Percentiles rank a stretch among this genome's conserved stretches.
Evolutionary conservation across 2,329 filamentous ascomycete species (phyloP).

Genomic region (Hyphodiscus sp.): DNA sequence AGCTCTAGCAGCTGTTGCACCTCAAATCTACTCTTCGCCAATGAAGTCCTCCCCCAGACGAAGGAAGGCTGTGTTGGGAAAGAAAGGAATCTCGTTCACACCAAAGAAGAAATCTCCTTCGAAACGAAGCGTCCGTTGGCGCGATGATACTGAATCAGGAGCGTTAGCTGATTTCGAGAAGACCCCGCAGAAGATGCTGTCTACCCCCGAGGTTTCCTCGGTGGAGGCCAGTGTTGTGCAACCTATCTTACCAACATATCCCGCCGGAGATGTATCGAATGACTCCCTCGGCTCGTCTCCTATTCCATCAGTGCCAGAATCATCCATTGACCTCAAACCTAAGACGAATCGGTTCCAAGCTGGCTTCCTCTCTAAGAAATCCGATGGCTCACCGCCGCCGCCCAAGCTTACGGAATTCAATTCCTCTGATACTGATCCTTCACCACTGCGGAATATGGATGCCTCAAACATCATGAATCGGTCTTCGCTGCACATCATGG

Average conservation of each 20-base stretch:
- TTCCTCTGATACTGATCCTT: constrained; percentile 48
- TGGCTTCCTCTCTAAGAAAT: constrained; percentile 70
- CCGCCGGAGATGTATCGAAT: constrained; percentile 30
- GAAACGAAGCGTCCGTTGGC: constrained; percentile 83
- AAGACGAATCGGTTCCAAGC: constrained; percentile 79
- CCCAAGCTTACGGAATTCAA: constrained; percentile 53
- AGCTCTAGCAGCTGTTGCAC: constrained; percentile 30
- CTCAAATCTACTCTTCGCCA: constrained; percentile 49
- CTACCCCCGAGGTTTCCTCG: constrained; percentile 49
- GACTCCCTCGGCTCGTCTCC: constrained; percentile 44
- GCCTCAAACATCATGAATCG: constrained; percentile 42
- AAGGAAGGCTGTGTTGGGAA: constrained; percentile 56
- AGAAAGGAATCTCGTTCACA: constrained; percentile 74
- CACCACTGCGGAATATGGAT: constrained; percentile 48
- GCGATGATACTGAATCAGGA: constrained; percentile 82
- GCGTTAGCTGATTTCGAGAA: constrained; percentile 85
- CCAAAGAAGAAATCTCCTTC: constrained; percentile 68
- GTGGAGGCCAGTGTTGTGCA: constrained; percentile 38
- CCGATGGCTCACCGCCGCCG: constrained; percentile 55
- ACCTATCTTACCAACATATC: constrained; percentile 49
- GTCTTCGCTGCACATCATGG: constrained; percentile 33
- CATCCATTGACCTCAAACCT: constrained; percentile 53
- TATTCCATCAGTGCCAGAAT: constrained; percentile 47
- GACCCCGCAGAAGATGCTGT: constrained; percentile 67
- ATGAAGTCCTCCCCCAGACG: constrained; percentile 75